A percentile compares a stretch with the other conserved stretches of the same genome.
These are phyloP conservation scores for Chrysosphaeria jannelii DNA, from an alignment of 2,329 filamentous ascomycete genomes.

Conservation along the genomic window DNA sequence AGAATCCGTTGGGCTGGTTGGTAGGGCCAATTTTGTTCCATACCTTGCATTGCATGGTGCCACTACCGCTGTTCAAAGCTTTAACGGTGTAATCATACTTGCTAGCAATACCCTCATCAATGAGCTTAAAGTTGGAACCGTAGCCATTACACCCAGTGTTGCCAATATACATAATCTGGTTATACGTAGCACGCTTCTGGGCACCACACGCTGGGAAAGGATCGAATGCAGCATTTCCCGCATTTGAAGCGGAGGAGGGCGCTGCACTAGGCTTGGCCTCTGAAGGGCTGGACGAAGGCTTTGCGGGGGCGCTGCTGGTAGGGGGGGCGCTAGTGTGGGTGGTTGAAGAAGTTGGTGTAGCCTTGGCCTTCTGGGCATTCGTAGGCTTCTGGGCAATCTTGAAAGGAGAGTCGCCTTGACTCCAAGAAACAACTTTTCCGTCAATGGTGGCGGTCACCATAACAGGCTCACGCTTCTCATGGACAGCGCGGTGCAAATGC, in stretches of 20 bases:
- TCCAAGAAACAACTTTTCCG: slow-evolving; percentile 7
- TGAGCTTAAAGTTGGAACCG: slow-evolving; percentile 21
- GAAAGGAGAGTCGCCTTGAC: slow-evolving; percentile 6
- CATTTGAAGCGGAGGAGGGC: slow-evolving; percentile 1
- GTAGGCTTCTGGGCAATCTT: slow-evolving; percentile 7
- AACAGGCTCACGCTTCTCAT: slow-evolving; percentile 6
- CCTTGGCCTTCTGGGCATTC: neutral
- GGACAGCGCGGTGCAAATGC: slow-evolving; percentile 8
- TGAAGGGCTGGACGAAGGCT: neutral
- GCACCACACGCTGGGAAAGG: slow-evolving; percentile 10
- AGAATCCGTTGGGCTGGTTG: slow-evolving; percentile 17
- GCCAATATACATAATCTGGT: slow-evolving; percentile 16
- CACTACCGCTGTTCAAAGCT: slow-evolving; percentile 10
- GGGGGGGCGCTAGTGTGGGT: slow-evolving; percentile 1
- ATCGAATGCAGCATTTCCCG: slow-evolving; percentile 6
- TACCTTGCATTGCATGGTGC: slow-evolving; percentile 12
- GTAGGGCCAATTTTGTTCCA: slow-evolving; percentile 21
- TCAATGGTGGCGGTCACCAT: slow-evolving; percentile 6
- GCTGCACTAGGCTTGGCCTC: neutral
- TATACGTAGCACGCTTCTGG: slow-evolving; percentile 15
- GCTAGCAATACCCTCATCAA: slow-evolving; percentile 9
- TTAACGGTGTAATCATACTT: slow-evolving; percentile 15
- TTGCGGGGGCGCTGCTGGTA: slow-evolving; percentile 4
- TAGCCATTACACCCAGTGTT: slow-evolving; percentile 15
- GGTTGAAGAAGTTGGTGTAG: slow-evolving; percentile 1